phyloP scores from a whole-genome alignment of 805 yeast genomes.

The Nakazawaea peltata region DNA sequence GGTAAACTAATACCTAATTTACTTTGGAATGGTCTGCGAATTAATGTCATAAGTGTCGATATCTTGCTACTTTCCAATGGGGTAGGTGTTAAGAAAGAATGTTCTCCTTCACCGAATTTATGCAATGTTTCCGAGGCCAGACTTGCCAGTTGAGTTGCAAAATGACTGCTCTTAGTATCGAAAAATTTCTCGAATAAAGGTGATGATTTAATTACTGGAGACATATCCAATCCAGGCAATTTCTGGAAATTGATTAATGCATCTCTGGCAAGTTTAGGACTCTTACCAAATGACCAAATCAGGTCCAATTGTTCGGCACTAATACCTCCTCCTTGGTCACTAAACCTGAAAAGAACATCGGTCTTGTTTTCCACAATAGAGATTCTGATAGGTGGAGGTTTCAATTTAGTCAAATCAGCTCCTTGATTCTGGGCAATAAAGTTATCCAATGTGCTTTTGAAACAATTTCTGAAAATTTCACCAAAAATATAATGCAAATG shows the following conservation, averaged over 20 bases:
- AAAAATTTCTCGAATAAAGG: slow-evolving; percentile 5
- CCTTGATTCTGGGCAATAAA: slow-evolving; percentile 21
- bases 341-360: slow-evolving; percentile 65
- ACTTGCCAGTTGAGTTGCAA: no score
- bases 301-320: slow-evolving; percentile 47
- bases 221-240: slow-evolving; percentile 52
- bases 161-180: not conserved
- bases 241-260: slow-evolving; percentile 61
- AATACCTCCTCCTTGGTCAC: slow-evolving; percentile 91
- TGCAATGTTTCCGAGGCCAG: not conserved
- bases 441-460: slow-evolving; percentile 66
- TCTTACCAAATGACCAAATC: slow-evolving; percentile 85
- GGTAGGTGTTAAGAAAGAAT: slow-evolving; percentile 10
- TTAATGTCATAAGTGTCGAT: slow-evolving; percentile 55
- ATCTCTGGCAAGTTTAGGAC: slow-evolving; percentile 47
- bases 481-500: slow-evolving; percentile 84
- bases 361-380: slow-evolving; percentile 61
- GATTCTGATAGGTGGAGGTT: slow-evolving; percentile 70
- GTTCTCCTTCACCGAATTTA: slow-evolving; percentile 6
- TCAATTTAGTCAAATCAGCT: slow-evolving; percentile 11
- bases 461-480: slow-evolving; percentile 79
- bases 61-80: slow-evolving; percentile 19
- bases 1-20: slow-evolving; percentile 87
- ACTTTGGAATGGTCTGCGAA: slow-evolving; percentile 64
- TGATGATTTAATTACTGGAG: slow-evolving; percentile 11